Evolutionary conservation across 768 basidiomycete species (phyloP).

Genomic region (Porpolomopsis calyptriformis): DNA sequence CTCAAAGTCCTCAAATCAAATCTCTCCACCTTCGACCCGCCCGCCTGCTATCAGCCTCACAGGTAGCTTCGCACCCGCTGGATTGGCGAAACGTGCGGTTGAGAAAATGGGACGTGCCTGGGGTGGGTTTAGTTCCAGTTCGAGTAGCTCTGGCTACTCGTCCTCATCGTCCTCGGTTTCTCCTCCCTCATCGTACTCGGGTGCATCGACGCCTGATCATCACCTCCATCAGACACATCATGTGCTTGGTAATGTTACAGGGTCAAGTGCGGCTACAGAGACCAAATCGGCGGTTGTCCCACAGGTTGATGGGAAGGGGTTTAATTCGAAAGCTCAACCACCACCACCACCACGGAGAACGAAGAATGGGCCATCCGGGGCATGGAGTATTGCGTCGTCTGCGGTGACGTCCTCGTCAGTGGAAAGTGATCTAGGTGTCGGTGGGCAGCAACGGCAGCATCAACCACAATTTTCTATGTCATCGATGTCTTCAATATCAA

Average conservation of each 20-base stretch:
- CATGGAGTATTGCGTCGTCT: constrained; percentile 44
- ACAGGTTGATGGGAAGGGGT: too few species aligned
- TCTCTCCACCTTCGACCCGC: constrained; percentile 22
- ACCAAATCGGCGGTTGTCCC: too few species aligned
- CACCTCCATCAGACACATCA: too few species aligned
- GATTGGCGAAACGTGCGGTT: constrained; percentile 65
- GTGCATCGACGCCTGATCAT: constrained; percentile 17
- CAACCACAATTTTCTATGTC: too few species aligned
- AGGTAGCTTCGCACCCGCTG: constrained; percentile 55
- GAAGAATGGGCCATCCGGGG: constrained; percentile 50
- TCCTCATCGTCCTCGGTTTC: constrained; percentile 35
- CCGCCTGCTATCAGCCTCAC: constrained; percentile 71
- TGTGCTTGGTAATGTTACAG: too few species aligned
- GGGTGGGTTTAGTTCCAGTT: constrained; percentile 11
- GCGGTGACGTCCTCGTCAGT: constrained; percentile 32
- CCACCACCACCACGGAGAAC: constrained; percentile 30
- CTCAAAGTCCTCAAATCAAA: constrained; percentile 8
- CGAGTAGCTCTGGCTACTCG: constrained; percentile 32
- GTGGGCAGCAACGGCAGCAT: too few species aligned
- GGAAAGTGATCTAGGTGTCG: constrained; percentile 31
- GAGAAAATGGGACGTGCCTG: constrained; percentile 60
- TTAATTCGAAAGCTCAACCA: background rate
- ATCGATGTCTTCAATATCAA: too few species aligned
- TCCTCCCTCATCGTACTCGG: constrained; percentile 30
- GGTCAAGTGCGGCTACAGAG: too few species aligned